These are phyloP conservation scores for Stylonectria norvegica DNA, from an alignment of 2,329 filamentous ascomycete species.

Conservation along the genomic window DNA sequence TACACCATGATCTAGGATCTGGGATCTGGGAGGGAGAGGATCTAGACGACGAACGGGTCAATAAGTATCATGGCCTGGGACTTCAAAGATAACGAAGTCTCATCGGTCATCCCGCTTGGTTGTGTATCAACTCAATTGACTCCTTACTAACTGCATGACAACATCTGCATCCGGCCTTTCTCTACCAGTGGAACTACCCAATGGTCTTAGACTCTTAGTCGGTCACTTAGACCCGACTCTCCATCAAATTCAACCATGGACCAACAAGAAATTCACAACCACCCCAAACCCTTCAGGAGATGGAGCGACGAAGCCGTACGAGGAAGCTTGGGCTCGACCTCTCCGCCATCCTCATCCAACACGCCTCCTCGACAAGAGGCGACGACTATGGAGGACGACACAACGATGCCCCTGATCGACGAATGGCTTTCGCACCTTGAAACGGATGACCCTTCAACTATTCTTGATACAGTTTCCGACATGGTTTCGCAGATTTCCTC, in stretches of 20 bases:
- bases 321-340: constrained; percentile 25
- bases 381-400: constrained; percentile 16
- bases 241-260: constrained; percentile 17
- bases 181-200: too few species aligned
- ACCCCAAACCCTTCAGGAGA: constrained; percentile 24
- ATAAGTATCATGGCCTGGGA: constrained; percentile 14
- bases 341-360: constrained; percentile 18
- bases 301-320: constrained; percentile 28
- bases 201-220: too few species aligned
- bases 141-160: constrained; percentile 2
- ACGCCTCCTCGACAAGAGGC: constrained; percentile 18
- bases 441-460: constrained; percentile 15
- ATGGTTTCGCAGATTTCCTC: constrained; percentile 24
- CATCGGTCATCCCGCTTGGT: constrained; percentile 1
- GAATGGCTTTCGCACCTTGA: constrained; percentile 25
- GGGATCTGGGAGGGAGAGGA: constrained; percentile 3
- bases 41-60: constrained; percentile 1
- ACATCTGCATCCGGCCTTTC: too few species aligned
- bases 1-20: too few species aligned
- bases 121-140: constrained; percentile 1
- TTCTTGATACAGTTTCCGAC: constrained; percentile 20
- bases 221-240: too few species aligned
- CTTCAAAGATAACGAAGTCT: constrained; percentile 1
- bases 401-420: constrained; percentile 21
- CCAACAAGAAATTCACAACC: constrained; percentile 14